Evolutionary conservation across 1,284 basidiomycete species (phyloP).

Genomic region (Fomitopsis pinicola): DNA sequence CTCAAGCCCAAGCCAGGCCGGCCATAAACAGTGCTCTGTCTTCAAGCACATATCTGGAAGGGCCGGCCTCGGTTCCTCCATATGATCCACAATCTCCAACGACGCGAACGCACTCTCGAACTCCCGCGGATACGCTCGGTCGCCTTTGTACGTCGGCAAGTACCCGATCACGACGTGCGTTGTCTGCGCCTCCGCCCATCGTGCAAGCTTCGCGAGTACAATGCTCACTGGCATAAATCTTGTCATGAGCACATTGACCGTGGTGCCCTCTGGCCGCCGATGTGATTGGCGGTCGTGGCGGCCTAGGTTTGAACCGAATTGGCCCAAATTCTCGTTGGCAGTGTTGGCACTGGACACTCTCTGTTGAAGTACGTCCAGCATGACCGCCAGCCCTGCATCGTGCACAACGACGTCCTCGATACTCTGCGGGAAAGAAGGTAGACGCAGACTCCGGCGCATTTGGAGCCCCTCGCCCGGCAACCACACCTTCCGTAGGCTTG

Average conservation of each 20-base stretch:
- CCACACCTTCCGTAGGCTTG: not conserved
- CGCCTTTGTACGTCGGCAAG: not conserved
- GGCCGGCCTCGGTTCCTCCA: not conserved
- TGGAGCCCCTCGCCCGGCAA: not conserved
- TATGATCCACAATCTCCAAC: not conserved
- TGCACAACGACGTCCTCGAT: not conserved
- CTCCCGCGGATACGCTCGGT: not conserved
- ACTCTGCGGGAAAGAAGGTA: not conserved
- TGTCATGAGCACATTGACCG: not conserved
- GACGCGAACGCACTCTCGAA: not conserved
- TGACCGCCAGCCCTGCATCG: not conserved
- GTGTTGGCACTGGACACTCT: too few relatives aligned
- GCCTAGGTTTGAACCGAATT: too few relatives aligned
- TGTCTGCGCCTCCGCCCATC: not conserved
- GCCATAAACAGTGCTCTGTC: not conserved
- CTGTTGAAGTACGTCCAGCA: not conserved
- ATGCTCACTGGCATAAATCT: not conserved
- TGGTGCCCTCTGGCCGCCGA: not conserved
- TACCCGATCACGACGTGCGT: not conserved
- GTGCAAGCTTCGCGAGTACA: not conserved
- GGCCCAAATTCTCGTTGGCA: too few relatives aligned
- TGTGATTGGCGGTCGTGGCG: too few relatives aligned
- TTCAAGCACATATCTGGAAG: not conserved
- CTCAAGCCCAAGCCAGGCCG: not conserved
- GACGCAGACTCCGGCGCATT: not conserved